Evolutionary conservation across 2,329 filamentous ascomycete genomes (phyloP).

Genomic region (Tolypocladium tundrense): DNA sequence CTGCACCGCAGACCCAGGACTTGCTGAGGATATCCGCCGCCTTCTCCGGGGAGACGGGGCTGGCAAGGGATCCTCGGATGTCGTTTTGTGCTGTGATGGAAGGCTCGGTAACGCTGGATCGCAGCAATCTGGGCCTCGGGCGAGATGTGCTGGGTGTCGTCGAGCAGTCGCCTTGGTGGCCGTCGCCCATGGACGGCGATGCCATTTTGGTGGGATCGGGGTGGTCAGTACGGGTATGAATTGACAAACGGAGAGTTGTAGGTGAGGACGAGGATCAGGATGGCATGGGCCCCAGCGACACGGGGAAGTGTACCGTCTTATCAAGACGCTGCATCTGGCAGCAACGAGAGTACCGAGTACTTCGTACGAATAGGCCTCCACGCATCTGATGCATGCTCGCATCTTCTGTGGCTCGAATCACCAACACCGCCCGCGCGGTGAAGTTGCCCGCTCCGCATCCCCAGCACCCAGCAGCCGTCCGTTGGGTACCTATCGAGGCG

Average conservation of each 20-base stretch:
- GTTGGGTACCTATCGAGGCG: neutral
- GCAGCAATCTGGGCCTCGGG: conserved; percentile 23
- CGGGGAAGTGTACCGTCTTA: neutral
- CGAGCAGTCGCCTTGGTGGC: neutral
- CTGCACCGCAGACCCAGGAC: conserved; percentile 36
- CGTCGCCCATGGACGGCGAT: neutral
- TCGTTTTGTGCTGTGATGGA: conserved; percentile 47
- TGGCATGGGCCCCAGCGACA: neutral
- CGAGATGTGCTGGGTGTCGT: neutral
- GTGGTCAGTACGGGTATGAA: neutral
- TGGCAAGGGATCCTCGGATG: conserved; percentile 39
- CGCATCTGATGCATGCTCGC: neutral
- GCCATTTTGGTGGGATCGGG: neutral
- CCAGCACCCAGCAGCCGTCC: neutral
- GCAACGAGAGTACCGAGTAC: neutral
- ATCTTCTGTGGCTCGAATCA: neutral
- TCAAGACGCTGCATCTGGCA: neutral
- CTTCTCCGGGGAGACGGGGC: conserved; percentile 35
- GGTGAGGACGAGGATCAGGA: neutral
- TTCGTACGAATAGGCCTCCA: neutral
- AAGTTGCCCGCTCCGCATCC: neutral
- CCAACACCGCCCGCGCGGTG: neutral
- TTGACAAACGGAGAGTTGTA: neutral
- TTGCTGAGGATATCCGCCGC: conserved; percentile 46
- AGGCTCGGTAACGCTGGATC: conserved; percentile 46